Evolutionary conservation across 192 early-diverging fungal genomes (phyloP).

Genomic region (Coemansia reversa): DNA sequence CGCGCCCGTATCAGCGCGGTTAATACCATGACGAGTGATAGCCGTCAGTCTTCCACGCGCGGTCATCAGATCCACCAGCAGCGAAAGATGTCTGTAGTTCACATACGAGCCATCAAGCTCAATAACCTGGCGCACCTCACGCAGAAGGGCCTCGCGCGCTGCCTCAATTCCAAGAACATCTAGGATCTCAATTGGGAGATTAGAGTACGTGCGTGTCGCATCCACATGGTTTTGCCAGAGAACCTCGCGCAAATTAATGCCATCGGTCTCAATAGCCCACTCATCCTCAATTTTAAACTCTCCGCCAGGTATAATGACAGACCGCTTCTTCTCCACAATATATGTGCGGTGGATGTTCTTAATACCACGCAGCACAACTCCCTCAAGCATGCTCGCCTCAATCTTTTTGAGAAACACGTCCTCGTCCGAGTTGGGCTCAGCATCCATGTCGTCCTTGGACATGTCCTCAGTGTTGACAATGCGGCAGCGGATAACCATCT

Average conservation of each 20-base stretch:
- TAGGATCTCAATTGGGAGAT: constrained; percentile 89
- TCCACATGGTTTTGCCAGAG: constrained; percentile 85
- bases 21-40: constrained; percentile 98
- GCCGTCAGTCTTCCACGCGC: constrained; percentile 90
- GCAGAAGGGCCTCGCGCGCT: constrained; percentile 82
- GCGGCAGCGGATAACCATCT: constrained; percentile 85
- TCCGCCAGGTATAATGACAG: constrained; percentile 57
- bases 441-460: constrained; percentile 57
- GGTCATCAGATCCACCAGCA: constrained; percentile 97
- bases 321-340: constrained; percentile 36
- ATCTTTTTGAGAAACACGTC: constrained; percentile 87
- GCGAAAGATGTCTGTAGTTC: constrained; percentile 95
- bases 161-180: constrained; percentile 96
- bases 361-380: constrained; percentile 87
- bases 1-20: constrained; percentile 90
- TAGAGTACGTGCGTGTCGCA: constrained; percentile 77
- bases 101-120: constrained; percentile 96
- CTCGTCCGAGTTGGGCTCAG: constrained; percentile 64
- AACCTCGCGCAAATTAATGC: constrained; percentile 86
- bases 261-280: constrained; percentile 89
- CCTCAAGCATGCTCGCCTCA: constrained; percentile 83
- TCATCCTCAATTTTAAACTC: constrained; percentile 65
- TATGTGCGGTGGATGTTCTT: constrained; percentile 81
- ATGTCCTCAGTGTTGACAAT: constrained; percentile 69
- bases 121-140: constrained; percentile 90